Conservation (phyloP, 805 yeast species). For the Candida michaelii region DNA sequence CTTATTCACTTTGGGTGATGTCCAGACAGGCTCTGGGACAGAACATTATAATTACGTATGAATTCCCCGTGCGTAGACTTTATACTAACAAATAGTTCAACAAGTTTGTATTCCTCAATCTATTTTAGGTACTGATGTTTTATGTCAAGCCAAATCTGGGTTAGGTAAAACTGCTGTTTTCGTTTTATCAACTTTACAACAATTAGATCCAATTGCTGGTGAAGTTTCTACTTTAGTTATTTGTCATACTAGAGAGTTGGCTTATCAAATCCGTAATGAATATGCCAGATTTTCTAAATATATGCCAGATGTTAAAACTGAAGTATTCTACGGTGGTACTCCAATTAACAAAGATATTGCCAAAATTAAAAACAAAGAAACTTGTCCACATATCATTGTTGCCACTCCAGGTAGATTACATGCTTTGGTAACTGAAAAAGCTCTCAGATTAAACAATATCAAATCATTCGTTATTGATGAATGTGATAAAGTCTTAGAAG, state of each 20-base stretch:
- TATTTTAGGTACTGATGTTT: conserved; percentile 93
- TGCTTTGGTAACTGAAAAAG: conserved; percentile 90
- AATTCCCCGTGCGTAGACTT: too few species aligned
- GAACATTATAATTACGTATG: too few species aligned
- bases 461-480: conserved; percentile 96
- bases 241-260: conserved; percentile 98
- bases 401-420: conserved; percentile 98
- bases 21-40: too few species aligned
- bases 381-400: conserved; percentile 94
- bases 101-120: conserved; percentile 98
- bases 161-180: conserved; percentile 98
- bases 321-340: conserved; percentile 96
- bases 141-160: conserved; percentile 99
- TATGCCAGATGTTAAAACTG: conserved; percentile 96
- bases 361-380: conserved; percentile 84
- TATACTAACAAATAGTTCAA: conserved; percentile 59
- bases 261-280: conserved; percentile 96
- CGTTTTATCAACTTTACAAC: conserved; percentile 93
- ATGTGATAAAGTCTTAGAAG: conserved; percentile 96
- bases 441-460: conserved; percentile 80
- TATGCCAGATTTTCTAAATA: conserved; percentile 96
- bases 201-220: conserved; percentile 95
- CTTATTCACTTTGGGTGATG: too few species aligned
- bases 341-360: conserved; percentile 84
- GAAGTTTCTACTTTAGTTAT: conserved; percentile 92